Base-by-base conservation (phyloP, 106 monocot species). In the Dioscorea zingiberensis region DNA sequence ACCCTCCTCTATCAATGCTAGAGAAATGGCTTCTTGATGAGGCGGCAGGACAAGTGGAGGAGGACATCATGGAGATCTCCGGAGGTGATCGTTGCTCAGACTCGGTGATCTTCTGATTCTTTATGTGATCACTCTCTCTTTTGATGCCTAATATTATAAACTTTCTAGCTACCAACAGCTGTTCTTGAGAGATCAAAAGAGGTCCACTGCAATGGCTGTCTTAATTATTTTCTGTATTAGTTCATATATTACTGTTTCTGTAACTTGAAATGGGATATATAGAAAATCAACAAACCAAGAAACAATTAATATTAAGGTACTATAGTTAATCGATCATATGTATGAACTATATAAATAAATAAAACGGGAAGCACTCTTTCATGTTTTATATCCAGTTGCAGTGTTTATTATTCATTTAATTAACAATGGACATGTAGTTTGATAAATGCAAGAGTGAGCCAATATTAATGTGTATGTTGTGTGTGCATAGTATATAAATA, bases 11-110 rank as follows among this genome's bases (percentile, higher is more conserved):
- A 25, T 74, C 76, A 21, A 29, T 73, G 48, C 60, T 84, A 16
- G 87, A 91, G 73, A 84, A 84, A 53, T 91, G 91, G 91, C 76
- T 91, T 25, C 53, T 87, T 4, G 90, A 83, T 48, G 90, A 90
- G 66, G 47, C 61, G 25, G 29, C 67, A 11, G 78, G 69, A 9
- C 79, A 73, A 16, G 65, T 28, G 9, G 79, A 82, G 9, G 79
- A 82, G 27, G 82, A 66, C 9, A 58, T 83, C 47, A 82, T 85
- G 74, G 79, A 79, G 64, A 64, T 58, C 29, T 58, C 70, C 67
- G 25, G 54, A 32, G 1, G 7, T 30, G 11, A 67, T 83, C 59
- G 10, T 0, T 38, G 38, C 38, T 38, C 38, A 0, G 38, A 38
- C 10, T 38, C 38, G 1, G 7, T 30, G 11, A 67, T 83, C 59